Percentiles rank a stretch among this genome's conserved stretches.
phyloP scores from a whole-genome alignment of 2,329 filamentous ascomycete genomes.

The Pseudopithomyces maydicus region DNA sequence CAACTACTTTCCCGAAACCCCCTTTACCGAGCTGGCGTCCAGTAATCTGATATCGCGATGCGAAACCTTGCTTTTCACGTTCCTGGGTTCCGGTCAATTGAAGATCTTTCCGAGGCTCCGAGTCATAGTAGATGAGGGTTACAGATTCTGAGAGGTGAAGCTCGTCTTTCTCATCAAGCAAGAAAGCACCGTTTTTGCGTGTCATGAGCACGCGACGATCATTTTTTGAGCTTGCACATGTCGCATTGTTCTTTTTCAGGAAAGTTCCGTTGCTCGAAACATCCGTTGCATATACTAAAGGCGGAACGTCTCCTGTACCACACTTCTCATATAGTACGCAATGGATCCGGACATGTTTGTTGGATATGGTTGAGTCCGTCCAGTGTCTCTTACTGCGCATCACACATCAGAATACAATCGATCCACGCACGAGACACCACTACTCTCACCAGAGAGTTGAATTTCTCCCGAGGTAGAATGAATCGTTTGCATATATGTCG shows the following conservation, averaged over 20 bases:
- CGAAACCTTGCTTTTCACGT: slow-evolving; percentile 51
- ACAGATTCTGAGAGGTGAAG: slow-evolving; percentile 40
- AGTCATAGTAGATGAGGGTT: slow-evolving; percentile 33
- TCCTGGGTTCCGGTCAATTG: slow-evolving; percentile 29
- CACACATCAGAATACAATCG: slow-evolving; percentile 20
- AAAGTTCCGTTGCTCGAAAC: slow-evolving; percentile 52
- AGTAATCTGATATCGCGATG: slow-evolving; percentile 55
- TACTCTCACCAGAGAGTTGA: slow-evolving; percentile 36
- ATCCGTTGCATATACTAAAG: slow-evolving; percentile 55
- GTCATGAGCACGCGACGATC: slow-evolving; percentile 35
- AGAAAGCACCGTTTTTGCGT: slow-evolving; percentile 40
- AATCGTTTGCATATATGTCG: slow-evolving; percentile 40
- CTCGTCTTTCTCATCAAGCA: slow-evolving; percentile 52
- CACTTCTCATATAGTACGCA: slow-evolving; percentile 53
- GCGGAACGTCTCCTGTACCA: slow-evolving; percentile 38
- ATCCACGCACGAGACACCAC: background rate
- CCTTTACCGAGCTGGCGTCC: slow-evolving; percentile 60
- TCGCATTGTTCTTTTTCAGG: slow-evolving; percentile 35
- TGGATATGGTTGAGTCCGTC: slow-evolving; percentile 48
- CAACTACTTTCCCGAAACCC: slow-evolving; percentile 58
- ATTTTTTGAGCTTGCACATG: slow-evolving; percentile 26
- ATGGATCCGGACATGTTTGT: slow-evolving; percentile 52
- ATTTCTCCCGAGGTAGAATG: slow-evolving; percentile 43
- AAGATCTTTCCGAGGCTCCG: slow-evolving; percentile 6
- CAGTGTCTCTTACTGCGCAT: slow-evolving; percentile 33